These are phyloP conservation scores for Suillus cothurnatus DNA, from an alignment of 768 basidiomycete species.

Conservation along the genomic window DNA sequence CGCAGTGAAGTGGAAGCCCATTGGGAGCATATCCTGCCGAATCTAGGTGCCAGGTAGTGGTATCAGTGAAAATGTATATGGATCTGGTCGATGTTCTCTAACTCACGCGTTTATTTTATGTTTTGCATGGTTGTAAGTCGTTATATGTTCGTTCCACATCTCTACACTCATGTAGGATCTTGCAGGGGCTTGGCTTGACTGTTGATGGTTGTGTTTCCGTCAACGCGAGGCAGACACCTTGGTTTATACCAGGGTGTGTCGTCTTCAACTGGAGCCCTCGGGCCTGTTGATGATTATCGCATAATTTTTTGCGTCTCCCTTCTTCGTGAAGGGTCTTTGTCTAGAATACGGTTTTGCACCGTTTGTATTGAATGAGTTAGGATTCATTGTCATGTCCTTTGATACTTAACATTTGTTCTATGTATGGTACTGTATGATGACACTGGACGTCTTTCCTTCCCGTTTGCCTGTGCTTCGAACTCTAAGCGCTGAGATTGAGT, in stretches of 20 bases:
- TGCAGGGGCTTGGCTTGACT: not conserved
- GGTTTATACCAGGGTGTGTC: not conserved
- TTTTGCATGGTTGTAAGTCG: not conserved
- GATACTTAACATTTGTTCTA: not conserved
- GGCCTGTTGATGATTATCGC: constrained; percentile 20
- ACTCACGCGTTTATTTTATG: not conserved
- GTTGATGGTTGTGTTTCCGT: too few species aligned
- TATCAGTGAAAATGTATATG: not conserved
- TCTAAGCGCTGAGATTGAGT: too few species aligned
- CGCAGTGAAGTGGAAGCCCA: not conserved
- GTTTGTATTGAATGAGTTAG: not conserved
- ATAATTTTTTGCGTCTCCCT: constrained; percentile 37
- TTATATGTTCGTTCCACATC: not conserved
- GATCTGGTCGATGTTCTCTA: not conserved
- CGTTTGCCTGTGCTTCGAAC: too few species aligned
- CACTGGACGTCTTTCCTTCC: not conserved
- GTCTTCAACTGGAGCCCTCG: constrained; percentile 5
- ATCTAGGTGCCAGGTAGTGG: not conserved
- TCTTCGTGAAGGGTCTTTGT: constrained; percentile 35
- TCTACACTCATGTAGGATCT: not conserved
- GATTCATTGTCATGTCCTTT: not conserved
- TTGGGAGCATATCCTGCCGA: not conserved
- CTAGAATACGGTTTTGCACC: not conserved
- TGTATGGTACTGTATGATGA: not conserved
- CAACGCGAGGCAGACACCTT: not conserved